A percentile compares a stretch with the other conserved stretches of the same genome.
These are phyloP conservation scores for Fusarium compactum DNA, from an alignment of 2,329 filamentous ascomycete species.

Conservation along the genomic window DNA sequence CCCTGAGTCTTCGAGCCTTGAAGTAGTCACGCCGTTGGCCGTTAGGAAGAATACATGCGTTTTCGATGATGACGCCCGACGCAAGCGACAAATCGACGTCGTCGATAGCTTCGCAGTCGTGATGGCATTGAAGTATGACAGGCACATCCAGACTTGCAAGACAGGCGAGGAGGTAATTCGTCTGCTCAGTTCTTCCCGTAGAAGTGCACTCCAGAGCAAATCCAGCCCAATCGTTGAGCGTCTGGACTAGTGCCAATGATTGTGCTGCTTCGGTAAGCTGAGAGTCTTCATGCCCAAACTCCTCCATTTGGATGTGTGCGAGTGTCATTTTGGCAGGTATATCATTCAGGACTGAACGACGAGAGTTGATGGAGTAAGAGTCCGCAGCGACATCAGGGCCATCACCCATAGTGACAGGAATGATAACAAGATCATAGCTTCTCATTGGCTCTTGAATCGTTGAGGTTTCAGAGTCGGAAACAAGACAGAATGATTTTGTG, in stretches of 20 bases:
- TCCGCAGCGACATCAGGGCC: background rate
- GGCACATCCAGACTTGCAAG: slow-evolving; percentile 9
- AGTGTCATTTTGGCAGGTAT: background rate
- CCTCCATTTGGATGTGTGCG: background rate
- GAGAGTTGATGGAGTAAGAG: background rate
- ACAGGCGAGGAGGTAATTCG: slow-evolving; percentile 17
- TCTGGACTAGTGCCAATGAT: background rate
- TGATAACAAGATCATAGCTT: slow-evolving; percentile 1
- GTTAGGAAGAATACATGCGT: slow-evolving; percentile 32
- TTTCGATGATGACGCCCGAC: slow-evolving; percentile 30
- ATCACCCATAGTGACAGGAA: background rate
- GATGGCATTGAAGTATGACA: slow-evolving; percentile 28
- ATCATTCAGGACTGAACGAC: background rate
- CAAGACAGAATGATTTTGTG: slow-evolving; percentile 2
- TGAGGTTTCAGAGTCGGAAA: background rate
- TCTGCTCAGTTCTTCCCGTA: background rate
- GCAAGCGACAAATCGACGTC: slow-evolving; percentile 20
- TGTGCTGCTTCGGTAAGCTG: background rate
- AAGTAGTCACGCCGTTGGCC: slow-evolving; percentile 37
- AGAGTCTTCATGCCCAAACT: background rate
- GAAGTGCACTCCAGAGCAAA: background rate
- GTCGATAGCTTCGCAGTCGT: slow-evolving; percentile 32
- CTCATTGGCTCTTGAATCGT: background rate
- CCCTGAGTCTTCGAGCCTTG: slow-evolving; percentile 18
- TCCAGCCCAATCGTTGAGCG: background rate